Conservation (phyloP, 768 basidiomycete species). For the Boletus insuetus region DNA sequence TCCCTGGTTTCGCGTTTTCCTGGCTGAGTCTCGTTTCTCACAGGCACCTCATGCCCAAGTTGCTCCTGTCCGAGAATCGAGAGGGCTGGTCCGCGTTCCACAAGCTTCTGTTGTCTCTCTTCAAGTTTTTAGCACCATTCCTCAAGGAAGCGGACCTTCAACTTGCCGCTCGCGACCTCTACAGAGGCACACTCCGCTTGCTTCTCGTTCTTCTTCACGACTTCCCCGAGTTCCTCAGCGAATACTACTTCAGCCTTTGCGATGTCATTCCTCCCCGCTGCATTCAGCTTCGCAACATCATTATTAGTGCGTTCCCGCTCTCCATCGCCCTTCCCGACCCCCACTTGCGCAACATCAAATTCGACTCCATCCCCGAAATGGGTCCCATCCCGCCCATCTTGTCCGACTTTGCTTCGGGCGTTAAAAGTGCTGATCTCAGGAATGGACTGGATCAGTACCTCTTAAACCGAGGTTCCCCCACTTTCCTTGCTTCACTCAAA, state of each 20-base stretch:
- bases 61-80: constrained; percentile 82
- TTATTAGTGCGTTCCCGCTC: constrained; percentile 92
- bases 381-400: constrained; percentile 88
- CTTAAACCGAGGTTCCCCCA: constrained; percentile 66
- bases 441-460: constrained; percentile 82
- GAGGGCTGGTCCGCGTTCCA: constrained; percentile 99
- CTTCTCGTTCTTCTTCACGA: constrained; percentile 96
- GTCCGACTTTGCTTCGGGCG: constrained; percentile 83
- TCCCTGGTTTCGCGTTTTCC: constrained; percentile 97
- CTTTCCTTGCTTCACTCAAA: constrained; percentile 74
- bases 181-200: constrained; percentile 85
- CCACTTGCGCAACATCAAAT: constrained; percentile 68
- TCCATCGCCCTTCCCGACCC: constrained; percentile 82
- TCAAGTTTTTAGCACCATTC: constrained; percentile 94
- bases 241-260: constrained; percentile 94
- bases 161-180: constrained; percentile 79
- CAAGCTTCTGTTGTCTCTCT: constrained; percentile 86
- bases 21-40: constrained; percentile 98
- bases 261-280: constrained; percentile 91
- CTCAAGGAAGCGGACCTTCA: constrained; percentile 79
- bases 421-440: constrained; percentile 80
- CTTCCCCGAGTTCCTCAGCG: constrained; percentile 97
- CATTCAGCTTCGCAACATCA: constrained; percentile 94
- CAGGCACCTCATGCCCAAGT: constrained; percentile 94
- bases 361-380: constrained; percentile 84